Base-by-base conservation (phyloP, 1,284 basidiomycete species). In the Trichosporon sp. region DNA sequence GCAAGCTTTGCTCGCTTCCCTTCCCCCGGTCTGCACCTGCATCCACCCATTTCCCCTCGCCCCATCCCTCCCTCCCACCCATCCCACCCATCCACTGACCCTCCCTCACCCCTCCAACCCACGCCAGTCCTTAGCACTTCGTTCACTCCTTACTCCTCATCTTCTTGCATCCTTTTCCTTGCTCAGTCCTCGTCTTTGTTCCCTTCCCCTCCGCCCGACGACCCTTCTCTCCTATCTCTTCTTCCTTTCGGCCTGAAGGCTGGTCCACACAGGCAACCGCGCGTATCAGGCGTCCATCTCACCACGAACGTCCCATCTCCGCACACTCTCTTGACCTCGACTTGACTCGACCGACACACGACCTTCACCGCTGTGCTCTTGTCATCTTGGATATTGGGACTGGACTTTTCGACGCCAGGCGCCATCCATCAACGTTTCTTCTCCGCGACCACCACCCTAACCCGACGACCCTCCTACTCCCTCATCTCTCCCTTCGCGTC, bases 281-380 rank as follows among this genome's bases (percentile, higher is more conserved):
- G 51, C 51, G 43, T 5, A 54, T 10, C n/a, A 21, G 51, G 43
- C 43, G 43, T 46, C 16, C 51, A 54, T 26, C 51, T 54, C 51
- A 48, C 46, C 16, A 19, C 14, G 21, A 26, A 54, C 51, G 51
- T 26, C 51, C 19, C 51, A 46, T 19, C n/a, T 54, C 51, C 19
- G 51, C 43, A 46, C 43, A 54, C 51, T 54, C 51, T 54, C 51
- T 54, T 54, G 51, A 54, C 19, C 51, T 54, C 51, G 51, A 54
- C 51, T 51, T 21, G 51, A 54, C 19, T 26, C n/a, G 51, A 54
- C 51, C n/a, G 51, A 54, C 51, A 19, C 21, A 26, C 51, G 51
- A 26, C 21, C 51, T 54, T 54, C 19, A 54, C 51, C 19, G n/a
- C 51, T 46, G 21, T 54, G 14, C 19, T 54, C 51, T 16, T 21